A percentile compares a stretch with the other conserved stretches of the same genome.
Evolutionary conservation across 2,329 filamentous ascomycete species (phyloP).

Genomic region (Aciculosporium take): DNA sequence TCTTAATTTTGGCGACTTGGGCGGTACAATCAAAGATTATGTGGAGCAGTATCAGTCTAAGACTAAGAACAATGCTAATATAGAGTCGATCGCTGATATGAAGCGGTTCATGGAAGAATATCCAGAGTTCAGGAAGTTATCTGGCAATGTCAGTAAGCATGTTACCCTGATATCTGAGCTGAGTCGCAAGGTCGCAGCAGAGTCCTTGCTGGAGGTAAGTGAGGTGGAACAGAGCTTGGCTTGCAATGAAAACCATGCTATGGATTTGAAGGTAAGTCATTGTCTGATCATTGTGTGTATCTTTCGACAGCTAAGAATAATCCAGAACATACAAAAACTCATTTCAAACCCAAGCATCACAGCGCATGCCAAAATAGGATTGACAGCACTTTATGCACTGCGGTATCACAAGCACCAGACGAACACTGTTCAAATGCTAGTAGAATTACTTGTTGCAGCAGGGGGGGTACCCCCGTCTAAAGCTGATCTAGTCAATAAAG

Average conservation of each 20-base stretch:
- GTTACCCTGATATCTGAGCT: constrained; percentile 91
- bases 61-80: constrained; percentile 90
- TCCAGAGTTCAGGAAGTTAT: constrained; percentile 91
- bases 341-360: constrained; percentile 70
- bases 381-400: constrained; percentile 89
- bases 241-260: constrained; percentile 87
- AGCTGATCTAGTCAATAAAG: constrained; percentile 66
- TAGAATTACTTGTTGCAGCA: constrained; percentile 73
- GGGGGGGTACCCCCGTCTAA: constrained; percentile 65
- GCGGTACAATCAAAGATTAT: constrained; percentile 94
- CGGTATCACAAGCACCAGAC: constrained; percentile 80
- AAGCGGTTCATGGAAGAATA: constrained; percentile 99
- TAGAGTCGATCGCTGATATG: constrained; percentile 97
- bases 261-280: constrained; percentile 65
- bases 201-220: constrained; percentile 86
- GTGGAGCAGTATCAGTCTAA: constrained; percentile 97
- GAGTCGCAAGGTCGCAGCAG: constrained; percentile 70
- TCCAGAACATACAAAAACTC: constrained; percentile 65
- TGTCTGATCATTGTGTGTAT: neutral
- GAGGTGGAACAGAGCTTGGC: constrained; percentile 94
- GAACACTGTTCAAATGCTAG: constrained; percentile 68
- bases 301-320: constrained; percentile 11
- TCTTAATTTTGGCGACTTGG: constrained; percentile 89
- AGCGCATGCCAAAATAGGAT: constrained; percentile 67
- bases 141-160: constrained; percentile 96